A percentile compares a stretch with the other conserved stretches of the same genome.
Conservation (phyloP, 2,329 filamentous ascomycete genomes). For the Xenoacremonium recifei region DNA sequence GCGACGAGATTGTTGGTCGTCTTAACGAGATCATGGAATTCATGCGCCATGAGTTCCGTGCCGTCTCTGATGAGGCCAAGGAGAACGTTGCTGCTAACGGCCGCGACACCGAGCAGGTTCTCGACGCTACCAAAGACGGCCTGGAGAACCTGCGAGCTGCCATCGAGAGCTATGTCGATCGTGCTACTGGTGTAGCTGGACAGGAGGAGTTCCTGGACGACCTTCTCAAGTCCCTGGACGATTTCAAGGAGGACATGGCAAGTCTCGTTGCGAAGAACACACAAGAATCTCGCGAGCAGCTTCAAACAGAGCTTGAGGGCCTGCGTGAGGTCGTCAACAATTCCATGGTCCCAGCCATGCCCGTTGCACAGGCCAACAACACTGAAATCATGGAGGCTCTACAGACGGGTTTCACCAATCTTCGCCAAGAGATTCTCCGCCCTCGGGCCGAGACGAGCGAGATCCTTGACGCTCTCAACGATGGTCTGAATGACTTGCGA, state of each 20-base stretch:
- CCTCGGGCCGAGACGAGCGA: slow-evolving; percentile 74
- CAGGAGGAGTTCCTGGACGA: slow-evolving; percentile 78
- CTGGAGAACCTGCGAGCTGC: slow-evolving; percentile 77
- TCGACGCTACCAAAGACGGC: slow-evolving; percentile 85
- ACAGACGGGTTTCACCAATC: slow-evolving; percentile 68
- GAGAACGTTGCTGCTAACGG: slow-evolving; percentile 78
- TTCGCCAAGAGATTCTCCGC: slow-evolving; percentile 72
- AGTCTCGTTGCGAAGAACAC: slow-evolving; percentile 53
- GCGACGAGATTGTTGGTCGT: slow-evolving; percentile 51
- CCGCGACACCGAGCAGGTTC: slow-evolving; percentile 80
- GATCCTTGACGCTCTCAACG: slow-evolving; percentile 84
- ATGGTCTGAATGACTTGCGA: slow-evolving; percentile 77
- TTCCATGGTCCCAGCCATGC: slow-evolving; percentile 60
- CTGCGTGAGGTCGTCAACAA: slow-evolving; percentile 75
- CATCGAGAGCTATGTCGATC: slow-evolving; percentile 79
- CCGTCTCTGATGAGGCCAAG: slow-evolving; percentile 64
- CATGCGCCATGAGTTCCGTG: slow-evolving; percentile 58
- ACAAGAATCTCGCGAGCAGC: slow-evolving; percentile 56
- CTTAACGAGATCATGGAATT: slow-evolving; percentile 65
- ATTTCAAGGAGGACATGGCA: slow-evolving; percentile 65
- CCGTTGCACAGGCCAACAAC: slow-evolving; percentile 39
- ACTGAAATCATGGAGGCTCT: slow-evolving; percentile 71
- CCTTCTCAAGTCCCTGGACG: slow-evolving; percentile 64
- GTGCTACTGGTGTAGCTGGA: slow-evolving; percentile 63
- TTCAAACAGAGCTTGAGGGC: slow-evolving; percentile 80